Base-by-base conservation (phyloP, 345 rosid genomes). In the Aegle marmelos region DNA sequence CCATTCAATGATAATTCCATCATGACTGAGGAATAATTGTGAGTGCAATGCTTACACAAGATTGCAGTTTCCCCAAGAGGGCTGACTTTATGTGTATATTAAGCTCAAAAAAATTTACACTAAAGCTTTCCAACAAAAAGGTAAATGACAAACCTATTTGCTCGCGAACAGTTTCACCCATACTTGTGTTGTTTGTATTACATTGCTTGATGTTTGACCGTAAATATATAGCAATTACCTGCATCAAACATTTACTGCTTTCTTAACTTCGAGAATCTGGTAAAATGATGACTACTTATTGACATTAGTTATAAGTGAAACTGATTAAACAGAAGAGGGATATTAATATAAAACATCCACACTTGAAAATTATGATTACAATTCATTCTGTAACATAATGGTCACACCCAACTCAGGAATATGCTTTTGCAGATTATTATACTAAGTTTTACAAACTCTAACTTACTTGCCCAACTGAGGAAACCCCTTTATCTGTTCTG, bases 401-500 rank as follows among this genome's bases (percentile, higher is more conserved):
- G 21, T 62, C 39, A 19, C 33, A 62, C 27, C 53, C 31, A 34
- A 58, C 60, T 57, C 28, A 41, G 21, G 67, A 22, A 25, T 34
- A 59, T 24, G 36, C 34, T 58, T 70, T 24, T 14, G 67, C 56
- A 25, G 13, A 74, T 61, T 16, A 27, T 28, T 22, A 28, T 41
- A 2, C 41, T 27, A 72, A 13, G 65, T 73, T 73, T 41, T 36
- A 73, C 21, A 19, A 39, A 61, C 69, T 62, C 60, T 45, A 87
- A 82, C 86, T 85, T 78, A 96, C 99, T 85, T 94, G 98, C 48
- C 98, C 99, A 83, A 91, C 90, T 14, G 99, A 90, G 9, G 99
- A 96, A 79, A 94, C 98, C 78, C 98, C 99, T 82, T 78, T 94
- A 85, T 94, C 98, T 27, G 99, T 96, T 83, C 98, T 91, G 72